Evolutionary conservation across 495 filamentous ascomycete species (phyloP).

Genomic region (Oidiodendron maius): DNA sequence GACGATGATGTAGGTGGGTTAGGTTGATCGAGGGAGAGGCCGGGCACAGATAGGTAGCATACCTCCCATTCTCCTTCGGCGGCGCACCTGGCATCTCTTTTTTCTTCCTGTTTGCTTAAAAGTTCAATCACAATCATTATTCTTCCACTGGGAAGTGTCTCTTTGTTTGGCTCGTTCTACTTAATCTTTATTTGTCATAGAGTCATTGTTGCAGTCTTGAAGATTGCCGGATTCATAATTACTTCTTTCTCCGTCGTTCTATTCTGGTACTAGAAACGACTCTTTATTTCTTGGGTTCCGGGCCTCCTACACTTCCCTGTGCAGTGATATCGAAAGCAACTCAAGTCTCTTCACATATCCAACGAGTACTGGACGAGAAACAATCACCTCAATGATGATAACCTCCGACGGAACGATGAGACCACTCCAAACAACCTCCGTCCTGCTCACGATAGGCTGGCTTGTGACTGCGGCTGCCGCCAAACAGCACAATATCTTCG

Average conservation of each 20-base stretch:
- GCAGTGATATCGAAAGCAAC: not conserved
- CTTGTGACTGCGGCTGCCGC: conserved; percentile 8
- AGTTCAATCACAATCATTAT: too few species aligned
- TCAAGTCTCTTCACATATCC: too few species aligned
- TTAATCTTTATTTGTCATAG: conserved; percentile 1
- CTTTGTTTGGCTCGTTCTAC: conserved; percentile 11
- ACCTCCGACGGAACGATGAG: conserved; percentile 11
- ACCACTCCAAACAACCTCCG: conserved; percentile 3
- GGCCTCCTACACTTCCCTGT: not conserved
- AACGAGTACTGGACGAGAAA: not conserved
- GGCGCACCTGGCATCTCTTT: conserved; percentile 4
- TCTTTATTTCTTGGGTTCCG: not conserved
- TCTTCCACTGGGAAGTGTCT: conserved; percentile 6
- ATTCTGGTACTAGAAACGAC: not conserved
- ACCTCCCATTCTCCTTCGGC: too few species aligned
- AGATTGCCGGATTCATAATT: not conserved
- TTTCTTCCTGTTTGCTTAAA: conserved; percentile 12
- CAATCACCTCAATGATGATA: not conserved
- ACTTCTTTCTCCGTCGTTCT: not conserved
- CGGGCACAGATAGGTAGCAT: conserved; percentile 3
- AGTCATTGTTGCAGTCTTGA: not conserved
- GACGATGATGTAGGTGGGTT: not conserved
- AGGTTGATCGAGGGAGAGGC: conserved; percentile 13
- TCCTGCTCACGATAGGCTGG: conserved; percentile 14
- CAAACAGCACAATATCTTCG: conserved; percentile 13